Base-by-base conservation (phyloP, 108 stramenopile genomes). In the Nitzschia sp. region DNA sequence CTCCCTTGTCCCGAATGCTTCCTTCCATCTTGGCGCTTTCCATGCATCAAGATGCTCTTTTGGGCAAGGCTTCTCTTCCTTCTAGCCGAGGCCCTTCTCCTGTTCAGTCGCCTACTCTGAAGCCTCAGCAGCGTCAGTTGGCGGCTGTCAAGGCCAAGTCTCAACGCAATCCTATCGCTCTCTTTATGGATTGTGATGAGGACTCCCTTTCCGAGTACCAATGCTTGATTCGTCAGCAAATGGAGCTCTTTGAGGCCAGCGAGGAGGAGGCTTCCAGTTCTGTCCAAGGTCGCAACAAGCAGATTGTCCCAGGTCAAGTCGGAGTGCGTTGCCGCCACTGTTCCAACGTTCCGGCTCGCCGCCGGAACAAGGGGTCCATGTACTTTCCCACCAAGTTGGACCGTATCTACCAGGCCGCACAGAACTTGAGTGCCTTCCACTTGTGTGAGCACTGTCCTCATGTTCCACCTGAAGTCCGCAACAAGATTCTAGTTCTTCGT, bases 311-410 rank as follows among this genome's bases (percentile, higher is more conserved):
- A 9, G 83, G 83, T 24, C 83, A 87, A 67, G 83, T 84, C 19
- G 86, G 86, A 9, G 71, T 87, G 7, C 78, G 81, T 41, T 87
- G 86, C 53, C 73, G 71, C 6, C 83, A 87, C 53, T 87, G 86
- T 26, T 38, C 51, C 15, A n/a, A 17, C 50, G 51, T 78, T 41
- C 71, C 80, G 19, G 50, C 65, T 8, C 72, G 41, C 17, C 71
- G 17, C 15, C 57, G 74, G 15, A 59, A 55, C 42, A 65, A 63
- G 52, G 76, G 70, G 17, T 24, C 46, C 46, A 41, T 53, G 38
- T 69, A 77, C 65, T 77, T 58, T 61, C 67, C 76, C 10, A 62
- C 61, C 43, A 62, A 70, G 48, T 57, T 81, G 14, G 69, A 73
- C n/a, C 44, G 75, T 10, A 52, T 79, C 51, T 81, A 83, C 53